Percentiles rank a stretch among this genome's conserved stretches.
phyloP scores from a whole-genome alignment of 208 protist genomes.

The Wallacemonas sp. region DNA sequence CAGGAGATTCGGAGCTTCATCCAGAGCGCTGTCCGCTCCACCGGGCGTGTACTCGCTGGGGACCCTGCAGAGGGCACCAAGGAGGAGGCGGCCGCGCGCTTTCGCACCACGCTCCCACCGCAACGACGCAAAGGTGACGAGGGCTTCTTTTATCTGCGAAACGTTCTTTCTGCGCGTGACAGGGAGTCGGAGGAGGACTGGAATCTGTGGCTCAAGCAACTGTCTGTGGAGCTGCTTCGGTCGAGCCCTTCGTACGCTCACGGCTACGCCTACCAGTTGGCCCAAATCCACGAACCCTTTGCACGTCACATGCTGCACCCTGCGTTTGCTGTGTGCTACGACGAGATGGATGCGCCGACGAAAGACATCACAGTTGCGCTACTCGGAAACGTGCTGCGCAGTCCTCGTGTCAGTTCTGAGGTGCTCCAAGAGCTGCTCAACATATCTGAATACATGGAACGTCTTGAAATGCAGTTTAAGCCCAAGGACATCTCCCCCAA shows the following conservation, averaged over 20 bases:
- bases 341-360: constrained; percentile 63
- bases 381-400: constrained; percentile 73
- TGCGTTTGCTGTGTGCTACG: constrained; percentile 86
- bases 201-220: constrained; percentile 78
- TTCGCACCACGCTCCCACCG: constrained; percentile 29
- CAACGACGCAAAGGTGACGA: constrained; percentile 49
- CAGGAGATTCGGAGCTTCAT: constrained; percentile 41
- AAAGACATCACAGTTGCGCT: constrained; percentile 50
- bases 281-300: constrained; percentile 86
- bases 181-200: constrained; percentile 79
- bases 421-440: constrained; percentile 96
- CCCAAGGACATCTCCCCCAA: constrained; percentile 30
- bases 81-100: constrained; percentile 33
- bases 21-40: constrained; percentile 32
- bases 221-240: constrained; percentile 83
- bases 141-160: constrained; percentile 55
- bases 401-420: constrained; percentile 75
- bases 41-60: constrained; percentile 42
- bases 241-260: constrained; percentile 79
- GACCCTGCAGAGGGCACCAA: constrained; percentile 17
- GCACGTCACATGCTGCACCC: constrained; percentile 88
- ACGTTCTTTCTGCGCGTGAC: constrained; percentile 53
- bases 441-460: constrained; percentile 97
- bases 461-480: constrained; percentile 82
- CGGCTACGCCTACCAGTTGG: constrained; percentile 68